Percentiles rank a stretch among this genome's conserved stretches.
Evolutionary conservation across 2,329 filamentous ascomycete genomes (phyloP).

Genomic region (Pseudogymnoascus destructans): DNA sequence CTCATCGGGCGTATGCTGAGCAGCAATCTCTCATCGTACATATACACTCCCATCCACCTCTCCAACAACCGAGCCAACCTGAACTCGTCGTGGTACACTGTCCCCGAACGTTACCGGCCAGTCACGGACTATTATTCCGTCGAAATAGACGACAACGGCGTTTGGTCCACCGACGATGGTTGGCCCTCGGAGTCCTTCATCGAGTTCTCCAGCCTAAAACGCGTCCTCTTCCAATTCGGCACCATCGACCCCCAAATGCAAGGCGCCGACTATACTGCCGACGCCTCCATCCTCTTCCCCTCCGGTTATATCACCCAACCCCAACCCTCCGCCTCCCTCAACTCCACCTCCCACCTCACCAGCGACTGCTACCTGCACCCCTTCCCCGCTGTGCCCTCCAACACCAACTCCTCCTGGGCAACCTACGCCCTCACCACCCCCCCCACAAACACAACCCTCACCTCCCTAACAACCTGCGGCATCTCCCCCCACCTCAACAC

Average conservation of each 20-base stretch:
- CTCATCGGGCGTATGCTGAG: conserved; percentile 35
- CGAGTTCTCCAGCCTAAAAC: conserved; percentile 38
- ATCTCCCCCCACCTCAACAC: conserved; percentile 46
- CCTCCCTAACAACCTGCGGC: conserved; percentile 40
- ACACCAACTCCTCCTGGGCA: conserved; percentile 42
- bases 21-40: conserved; percentile 34
- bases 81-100: conserved; percentile 43
- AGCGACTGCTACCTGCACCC: conserved; percentile 41
- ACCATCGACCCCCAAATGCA: conserved; percentile 42
- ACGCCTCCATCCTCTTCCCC: conserved; percentile 39
- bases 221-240: conserved; percentile 43
- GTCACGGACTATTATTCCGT: conserved; percentile 39
- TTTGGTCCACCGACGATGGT: conserved; percentile 39
- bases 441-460: conserved; percentile 16
- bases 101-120: conserved; percentile 31
- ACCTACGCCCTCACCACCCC: conserved; percentile 22
- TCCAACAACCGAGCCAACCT: conserved; percentile 39
- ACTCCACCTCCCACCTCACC: conserved; percentile 30
- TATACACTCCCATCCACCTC: conserved; percentile 42
- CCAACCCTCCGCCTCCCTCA: conserved; percentile 24
- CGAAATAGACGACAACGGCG: conserved; percentile 23
- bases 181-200: conserved; percentile 51
- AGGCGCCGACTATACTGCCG: conserved; percentile 40
- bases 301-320: conserved; percentile 31
- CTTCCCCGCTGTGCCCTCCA: conserved; percentile 29